Evolutionary conservation across 495 filamentous ascomycete species (phyloP), one percentile per base, ranked within the genome.

Genomic region (Aspergillus affinis): DNA sequence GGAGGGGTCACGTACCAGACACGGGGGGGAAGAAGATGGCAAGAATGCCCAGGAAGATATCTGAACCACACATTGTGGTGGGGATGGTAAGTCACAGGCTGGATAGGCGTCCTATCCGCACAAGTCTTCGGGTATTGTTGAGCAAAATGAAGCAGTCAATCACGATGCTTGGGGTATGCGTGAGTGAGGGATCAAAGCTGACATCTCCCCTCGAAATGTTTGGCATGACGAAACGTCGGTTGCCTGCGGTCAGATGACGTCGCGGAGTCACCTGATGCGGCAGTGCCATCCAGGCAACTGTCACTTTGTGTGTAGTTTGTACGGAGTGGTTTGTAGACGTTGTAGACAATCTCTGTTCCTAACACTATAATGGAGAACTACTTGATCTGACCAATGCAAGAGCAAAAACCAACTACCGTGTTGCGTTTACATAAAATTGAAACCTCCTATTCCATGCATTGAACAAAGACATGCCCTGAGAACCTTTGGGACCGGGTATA

Each of bases 11-110:
- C 87, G 66, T 83, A 94, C 93, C 93, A 64, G 92, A 83, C 58
- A 98, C 81, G 29, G 94, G 94, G 15, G 94, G 94, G 78, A 98
- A 98, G 70, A 98, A 84, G 68, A 98, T 82, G 65, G 93, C 91
- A 65, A 98, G 74, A 32, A 97, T 69, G 72, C 83, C 90, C 65
- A 98, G 87, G 76, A 98, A 97, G 63, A 91, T 81, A 77, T 98
- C 94, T 58, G 88, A 86, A 78, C 91, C 91, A 70, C 82, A 85
- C 80, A 82, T 87, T 65, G 57, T 68, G 63, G 61, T 55, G 50
- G 59, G 57, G 23, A 47, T 51, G 58, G 48, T 55, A 30, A 41
- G 53, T 48, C 56, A 57, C 55, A 50, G 32, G 6, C 32, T 30
- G 7, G 7, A 23, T 21, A 27, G 21, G 50, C 12, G 36, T 56